Conservation (phyloP, 2,329 filamentous ascomycete species). For the Scedosporium dehoogii region DNA sequence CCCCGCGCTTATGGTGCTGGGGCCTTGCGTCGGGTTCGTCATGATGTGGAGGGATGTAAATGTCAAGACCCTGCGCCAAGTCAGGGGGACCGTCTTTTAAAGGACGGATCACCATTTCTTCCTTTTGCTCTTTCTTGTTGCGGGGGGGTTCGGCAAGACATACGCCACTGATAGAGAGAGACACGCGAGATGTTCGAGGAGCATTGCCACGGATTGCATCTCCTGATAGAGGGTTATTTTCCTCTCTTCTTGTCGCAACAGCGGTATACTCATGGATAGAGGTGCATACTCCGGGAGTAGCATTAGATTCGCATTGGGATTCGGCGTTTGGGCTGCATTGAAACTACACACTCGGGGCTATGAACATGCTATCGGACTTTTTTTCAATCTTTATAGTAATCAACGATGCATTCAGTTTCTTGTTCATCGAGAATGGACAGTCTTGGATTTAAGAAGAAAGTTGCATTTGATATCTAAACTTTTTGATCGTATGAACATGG, state of each 20-base stretch:
- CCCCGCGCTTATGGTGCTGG: conserved; percentile 29
- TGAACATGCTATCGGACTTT: too few species aligned
- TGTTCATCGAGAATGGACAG: too few species aligned
- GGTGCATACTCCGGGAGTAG: background rate
- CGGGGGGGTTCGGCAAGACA: background rate
- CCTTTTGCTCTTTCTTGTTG: background rate
- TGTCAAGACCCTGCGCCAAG: conserved; percentile 33
- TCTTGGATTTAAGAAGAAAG: too few species aligned
- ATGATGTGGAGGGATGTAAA: conserved; percentile 36
- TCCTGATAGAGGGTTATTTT: background rate
- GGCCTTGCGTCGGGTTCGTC: conserved; percentile 28
- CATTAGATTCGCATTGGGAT: background rate
- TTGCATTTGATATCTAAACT: too few species aligned
- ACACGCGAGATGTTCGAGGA: too few species aligned
- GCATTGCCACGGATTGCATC: too few species aligned
- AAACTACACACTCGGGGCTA: too few species aligned
- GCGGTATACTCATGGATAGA: background rate
- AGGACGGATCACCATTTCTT: background rate
- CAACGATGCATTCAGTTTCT: too few species aligned
- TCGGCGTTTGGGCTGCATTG: background rate
- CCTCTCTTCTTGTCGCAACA: background rate
- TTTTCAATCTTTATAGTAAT: too few species aligned
- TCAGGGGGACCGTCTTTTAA: conserved; percentile 25
- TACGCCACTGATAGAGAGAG: too few species aligned
- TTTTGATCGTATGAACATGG: too few species aligned